Base-by-base conservation (phyloP, 208 protist species). In the Trypanosoma caninum region DNA sequence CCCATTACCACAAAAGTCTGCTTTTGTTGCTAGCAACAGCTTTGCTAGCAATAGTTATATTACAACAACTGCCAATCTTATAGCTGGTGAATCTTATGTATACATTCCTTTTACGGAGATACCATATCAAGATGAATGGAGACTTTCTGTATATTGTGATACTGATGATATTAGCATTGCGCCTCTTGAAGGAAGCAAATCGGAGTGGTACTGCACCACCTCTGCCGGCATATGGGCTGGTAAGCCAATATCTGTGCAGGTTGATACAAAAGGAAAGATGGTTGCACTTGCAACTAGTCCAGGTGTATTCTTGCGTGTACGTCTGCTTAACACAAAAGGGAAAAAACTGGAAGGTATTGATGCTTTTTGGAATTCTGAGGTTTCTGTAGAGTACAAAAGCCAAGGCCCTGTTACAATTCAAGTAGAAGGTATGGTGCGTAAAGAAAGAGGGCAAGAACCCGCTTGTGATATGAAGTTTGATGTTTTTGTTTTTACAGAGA, bases 81-180 rank as follows among this genome's bases (percentile, higher is more conserved):
- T 81, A 31, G 73, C 70, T 35, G 80, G 76, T n/a, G 73, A 65
- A 51, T 60, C 74, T 27, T 96, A 93, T 69, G 80, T 87, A 20
- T 96, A 88, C 60, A 87, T 96, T 54, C 89, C 89, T 44, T 93
- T 96, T 72, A 93, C 89, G 30, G 84, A 93, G 58, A 64, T 52
- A 10, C 89, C 89, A 0, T 86, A 66, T 51, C 62, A 86, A 41
- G 89, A 93, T 72, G 78, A 68, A 31, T 96, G 80, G 62, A 72
- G 84, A 38, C 77, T 92, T 38, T 88, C 80, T 40, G 78, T 94
- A n/a, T 96, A 93, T 72, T 92, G 83, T 69, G 89, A 96, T 52
- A 84, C 76, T 2, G 83, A 92, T 59, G 77, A 91, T 33, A 67
- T 94, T 22, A 59, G 69, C 38, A 82, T 96, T 30, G 30, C 45